Base-by-base conservation (phyloP, 2,329 filamentous ascomycete species). In the Trichocomaceae sp. region DNA sequence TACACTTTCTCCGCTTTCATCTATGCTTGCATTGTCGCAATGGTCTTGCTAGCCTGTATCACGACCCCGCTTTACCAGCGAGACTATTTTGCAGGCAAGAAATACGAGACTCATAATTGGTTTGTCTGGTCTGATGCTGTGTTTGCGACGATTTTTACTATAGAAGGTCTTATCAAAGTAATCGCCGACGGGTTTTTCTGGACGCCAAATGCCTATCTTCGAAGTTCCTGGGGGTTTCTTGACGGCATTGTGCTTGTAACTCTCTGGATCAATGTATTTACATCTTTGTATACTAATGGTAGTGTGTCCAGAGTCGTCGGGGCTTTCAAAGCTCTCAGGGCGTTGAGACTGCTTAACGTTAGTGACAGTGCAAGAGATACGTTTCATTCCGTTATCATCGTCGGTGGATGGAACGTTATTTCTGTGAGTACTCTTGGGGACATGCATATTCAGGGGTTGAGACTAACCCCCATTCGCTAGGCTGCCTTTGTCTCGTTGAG, bases 191-290 rank as follows among this genome's bases (percentile, higher is more conserved):
- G 93, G 7, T 87, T 96, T 63, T 87, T 96, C 69, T 97, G 89
- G 83, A 96, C 93, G 0, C 93, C 93, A 0, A 96, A 99, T 71
- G 95, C 95, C 2, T 99, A 96, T 68, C 90, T 96, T 69, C 85
- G 93, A 63, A 92, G 92, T 66, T 92, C 91, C 0, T 99, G 93
- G 93, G 95, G 93, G 6, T 85, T 96, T 58, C 96, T 99, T 60
- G 93, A 99, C 66, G 90, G 87, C 0, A 72, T 97, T 45, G 93
- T 99, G 61, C 77, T 99, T 51, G 76, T 96, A 54, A 97, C 93
- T 0, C 81, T 99, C 8, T 97, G 93, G 92, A 86, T 96, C 67
- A 97, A 95, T 64, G 90, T 99, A 49, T 77, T 85, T 47, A 93
- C 91, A 0, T 83, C 92, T 1, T 78, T 99, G 52, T 81, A 82